These are phyloP conservation scores for Pyrenochaeta sp. DNA, from an alignment of 2,329 filamentous ascomycete species.

Conservation along the genomic window DNA sequence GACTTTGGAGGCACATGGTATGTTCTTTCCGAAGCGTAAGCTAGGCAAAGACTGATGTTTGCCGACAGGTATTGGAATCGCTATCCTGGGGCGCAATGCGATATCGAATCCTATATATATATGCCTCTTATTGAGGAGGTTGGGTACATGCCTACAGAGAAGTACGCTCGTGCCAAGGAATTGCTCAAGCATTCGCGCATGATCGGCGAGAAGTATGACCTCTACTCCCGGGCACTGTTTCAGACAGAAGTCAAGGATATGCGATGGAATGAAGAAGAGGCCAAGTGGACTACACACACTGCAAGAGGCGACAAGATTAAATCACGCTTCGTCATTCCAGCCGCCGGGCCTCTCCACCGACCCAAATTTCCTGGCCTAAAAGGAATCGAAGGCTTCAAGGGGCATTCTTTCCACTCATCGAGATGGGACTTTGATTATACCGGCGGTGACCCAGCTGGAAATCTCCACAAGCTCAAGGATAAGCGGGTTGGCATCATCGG, in stretches of 20 bases:
- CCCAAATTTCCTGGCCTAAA: slow-evolving; percentile 46
- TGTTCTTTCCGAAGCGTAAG: not conserved
- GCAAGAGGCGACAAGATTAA: slow-evolving; percentile 37
- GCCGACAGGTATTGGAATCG: slow-evolving; percentile 54
- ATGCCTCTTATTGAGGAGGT: slow-evolving; percentile 40
- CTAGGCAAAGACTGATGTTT: not conserved
- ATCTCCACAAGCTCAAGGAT: slow-evolving; percentile 46
- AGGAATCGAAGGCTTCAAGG: slow-evolving; percentile 32
- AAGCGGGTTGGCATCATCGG: slow-evolving; percentile 49
- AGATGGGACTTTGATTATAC: slow-evolving; percentile 39
- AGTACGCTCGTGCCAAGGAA: slow-evolving; percentile 57
- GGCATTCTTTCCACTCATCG: slow-evolving; percentile 41
- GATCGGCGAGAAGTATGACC: slow-evolving; percentile 55
- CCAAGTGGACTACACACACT: slow-evolving; percentile 39
- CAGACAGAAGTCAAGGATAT: slow-evolving; percentile 54
- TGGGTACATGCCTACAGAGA: slow-evolving; percentile 63
- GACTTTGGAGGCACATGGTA: slow-evolving; percentile 60
- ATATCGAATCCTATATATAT: slow-evolving; percentile 42
- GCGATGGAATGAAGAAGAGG: slow-evolving; percentile 58
- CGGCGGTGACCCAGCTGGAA: slow-evolving; percentile 29
- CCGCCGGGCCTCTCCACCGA: slow-evolving; percentile 54
- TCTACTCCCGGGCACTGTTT: slow-evolving; percentile 58
- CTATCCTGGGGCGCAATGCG: slow-evolving; percentile 37
- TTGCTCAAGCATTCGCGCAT: slow-evolving; percentile 57
- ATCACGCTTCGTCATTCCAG: slow-evolving; percentile 52